A percentile compares a stretch with the other conserved stretches of the same genome.
These are phyloP conservation scores for Maudiozyma saulgeensis DNA, from an alignment of 805 yeast genomes.

Conservation along the genomic window DNA sequence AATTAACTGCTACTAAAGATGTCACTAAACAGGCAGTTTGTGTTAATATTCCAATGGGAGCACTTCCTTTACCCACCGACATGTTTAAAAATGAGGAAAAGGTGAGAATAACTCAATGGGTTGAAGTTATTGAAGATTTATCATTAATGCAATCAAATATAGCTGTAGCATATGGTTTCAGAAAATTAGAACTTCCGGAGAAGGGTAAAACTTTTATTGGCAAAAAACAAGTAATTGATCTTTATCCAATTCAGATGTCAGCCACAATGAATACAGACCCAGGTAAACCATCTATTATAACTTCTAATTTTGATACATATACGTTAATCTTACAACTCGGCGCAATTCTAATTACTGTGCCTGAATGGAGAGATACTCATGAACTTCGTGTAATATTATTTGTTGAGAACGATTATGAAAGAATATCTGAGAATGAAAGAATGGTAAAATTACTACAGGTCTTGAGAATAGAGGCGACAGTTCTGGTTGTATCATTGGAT, in stretches of 20 bases:
- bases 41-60: constrained; percentile 4
- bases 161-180: constrained; percentile 88
- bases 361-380: constrained; percentile 80
- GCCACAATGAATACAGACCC: constrained; percentile 43
- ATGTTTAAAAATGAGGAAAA: constrained; percentile 59
- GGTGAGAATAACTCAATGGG: constrained; percentile 75
- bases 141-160: constrained; percentile 82
- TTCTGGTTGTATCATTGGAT: constrained; percentile 61
- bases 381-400: constrained; percentile 74
- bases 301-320: constrained; percentile 93
- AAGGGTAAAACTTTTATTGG: constrained; percentile 18
- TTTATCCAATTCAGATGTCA: constrained; percentile 96
- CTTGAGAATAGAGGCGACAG: constrained; percentile 75
- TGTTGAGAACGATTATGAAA: constrained; percentile 68
- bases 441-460: constrained; percentile 55
- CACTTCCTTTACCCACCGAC: constrained; percentile 60
- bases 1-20: constrained; percentile 2
- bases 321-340: constrained; percentile 90
- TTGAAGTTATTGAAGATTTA: constrained; percentile 82
- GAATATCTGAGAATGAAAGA: constrained; percentile 57
- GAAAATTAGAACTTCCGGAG: constrained; percentile 52
- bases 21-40: background rate
- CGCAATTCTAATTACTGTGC: constrained; percentile 85
- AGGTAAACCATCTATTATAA: constrained; percentile 39
- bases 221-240: constrained; percentile 56